phyloP scores from a whole-genome alignment of 108 stramenopile species.

The Pseudonitzschia pungens region DNA sequence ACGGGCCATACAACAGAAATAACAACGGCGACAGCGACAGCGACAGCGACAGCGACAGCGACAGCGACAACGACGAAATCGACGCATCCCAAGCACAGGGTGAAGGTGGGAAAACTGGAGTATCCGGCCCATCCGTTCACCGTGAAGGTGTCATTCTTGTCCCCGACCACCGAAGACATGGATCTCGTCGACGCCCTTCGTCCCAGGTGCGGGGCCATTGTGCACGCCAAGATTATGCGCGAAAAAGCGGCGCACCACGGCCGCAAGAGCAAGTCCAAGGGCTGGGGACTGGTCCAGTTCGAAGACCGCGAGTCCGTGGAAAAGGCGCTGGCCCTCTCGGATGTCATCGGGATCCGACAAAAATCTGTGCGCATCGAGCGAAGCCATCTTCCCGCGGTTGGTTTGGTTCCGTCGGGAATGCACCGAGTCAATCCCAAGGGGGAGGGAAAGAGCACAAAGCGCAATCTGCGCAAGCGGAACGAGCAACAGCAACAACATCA shows the following conservation, averaged over 20 bases:
- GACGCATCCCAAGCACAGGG: constrained; percentile 54
- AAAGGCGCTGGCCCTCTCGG: constrained; percentile 65
- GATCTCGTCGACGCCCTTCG: constrained; percentile 81
- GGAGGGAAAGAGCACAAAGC: constrained; percentile 66
- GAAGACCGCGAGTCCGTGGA: constrained; percentile 80
- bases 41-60: background rate
- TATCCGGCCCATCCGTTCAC: constrained; percentile 91
- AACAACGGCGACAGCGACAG: no score
- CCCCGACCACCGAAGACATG: constrained; percentile 74
- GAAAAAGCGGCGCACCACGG: constrained; percentile 45
- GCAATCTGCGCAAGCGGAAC: constrained; percentile 35
- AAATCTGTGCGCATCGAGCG: constrained; percentile 65
- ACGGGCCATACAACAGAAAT: no score
- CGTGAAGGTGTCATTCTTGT: constrained; percentile 74
- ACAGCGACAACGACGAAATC: background rate
- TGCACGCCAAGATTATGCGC: constrained; percentile 81
- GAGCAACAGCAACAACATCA: background rate
- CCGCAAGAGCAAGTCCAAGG: constrained; percentile 67
- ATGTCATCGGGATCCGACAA: constrained; percentile 64
- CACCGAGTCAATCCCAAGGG: constrained; percentile 82
- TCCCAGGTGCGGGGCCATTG: constrained; percentile 64
- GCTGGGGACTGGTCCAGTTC: constrained; percentile 85
- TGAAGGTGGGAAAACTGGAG: constrained; percentile 72
- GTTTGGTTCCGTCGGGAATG: constrained; percentile 75
- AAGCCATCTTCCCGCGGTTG: constrained; percentile 78